Conservation (phyloP, 2,329 filamentous ascomycete species). For the Fusarium stilboides region DNA sequence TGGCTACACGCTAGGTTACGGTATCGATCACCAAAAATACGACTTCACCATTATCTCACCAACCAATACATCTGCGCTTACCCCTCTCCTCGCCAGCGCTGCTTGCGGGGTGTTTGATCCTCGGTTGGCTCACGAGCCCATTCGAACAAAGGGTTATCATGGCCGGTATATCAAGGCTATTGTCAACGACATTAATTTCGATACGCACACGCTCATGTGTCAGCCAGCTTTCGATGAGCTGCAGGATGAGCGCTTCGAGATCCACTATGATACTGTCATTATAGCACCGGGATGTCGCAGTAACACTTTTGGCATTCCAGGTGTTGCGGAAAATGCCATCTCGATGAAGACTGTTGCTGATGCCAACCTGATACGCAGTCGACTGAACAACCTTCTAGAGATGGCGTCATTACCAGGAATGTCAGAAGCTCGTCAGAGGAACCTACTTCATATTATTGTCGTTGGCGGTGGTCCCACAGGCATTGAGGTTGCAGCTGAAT, state of each 20-base stretch:
- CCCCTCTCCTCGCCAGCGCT: constrained; percentile 1
- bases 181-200: neutral
- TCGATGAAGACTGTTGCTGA: neutral
- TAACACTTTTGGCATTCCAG: neutral
- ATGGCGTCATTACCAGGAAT: neutral
- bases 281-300: neutral
- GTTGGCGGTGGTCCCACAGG: neutral
- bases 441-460: neutral
- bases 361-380: neutral
- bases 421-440: neutral
- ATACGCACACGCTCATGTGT: neutral
- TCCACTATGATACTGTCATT: neutral
- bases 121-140: neutral
- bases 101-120: neutral
- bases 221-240: neutral
- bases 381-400: neutral
- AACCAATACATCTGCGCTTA: neutral
- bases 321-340: neutral
- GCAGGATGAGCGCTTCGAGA: neutral
- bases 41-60: neutral
- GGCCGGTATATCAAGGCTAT: neutral
- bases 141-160: neutral
- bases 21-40: constrained; percentile 2
- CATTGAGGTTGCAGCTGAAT: neutral
- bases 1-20: constrained; percentile 1